Base-by-base conservation (phyloP, 2,329 filamentous ascomycete species). In the Huntiella bhutanensis region DNA sequence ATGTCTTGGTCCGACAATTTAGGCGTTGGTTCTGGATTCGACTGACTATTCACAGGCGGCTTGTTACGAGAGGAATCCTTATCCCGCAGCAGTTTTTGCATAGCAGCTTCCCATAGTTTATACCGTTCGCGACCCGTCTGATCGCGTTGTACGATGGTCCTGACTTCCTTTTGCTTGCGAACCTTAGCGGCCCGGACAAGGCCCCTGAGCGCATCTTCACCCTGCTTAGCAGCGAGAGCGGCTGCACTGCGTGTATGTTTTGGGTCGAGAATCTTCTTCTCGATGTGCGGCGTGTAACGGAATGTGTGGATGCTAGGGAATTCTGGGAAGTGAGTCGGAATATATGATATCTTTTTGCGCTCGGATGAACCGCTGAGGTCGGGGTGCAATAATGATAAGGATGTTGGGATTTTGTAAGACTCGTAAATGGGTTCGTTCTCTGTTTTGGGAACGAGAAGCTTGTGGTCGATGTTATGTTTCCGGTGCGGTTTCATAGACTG, bases 241-340 rank as follows among this genome's bases (percentile, higher is more conserved):
- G 74, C 74, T 36, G 75, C 70, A 45, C 74, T 69, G 17, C 74
- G 66, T 39, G 76, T 71, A 56, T 70, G 72, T 53, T 74, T 68
- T 0, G 71, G 66, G 49, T 77, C 70, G 13, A 59, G 62, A 36
- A 70, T 64, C 7, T 33, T 43, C 41, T 48, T 42, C 37, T 52
- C 51, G 13, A 70, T 64, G 33, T 68, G 65, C 2, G 70, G 69
- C 0, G 75, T 79, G 54, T 69, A 72, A 35, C 67, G 69, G 58
- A 77, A 80, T 3, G 75, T 79, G 54, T 79, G 74, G 40, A 70
- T 71, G 56, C 73, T 77, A 0, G 75, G 75, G 49, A 79, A 79
- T 7, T 69, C 64, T 0, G 75, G 75, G 44, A 80, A 76, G 0
- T 66, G 65, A 33, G 61, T 59, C 0, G 75, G 75, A 8, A 80